These are phyloP conservation scores for Cystofilobasidium bisporidii DNA, from an alignment of 768 basidiomycete genomes.

Conservation along the genomic window DNA sequence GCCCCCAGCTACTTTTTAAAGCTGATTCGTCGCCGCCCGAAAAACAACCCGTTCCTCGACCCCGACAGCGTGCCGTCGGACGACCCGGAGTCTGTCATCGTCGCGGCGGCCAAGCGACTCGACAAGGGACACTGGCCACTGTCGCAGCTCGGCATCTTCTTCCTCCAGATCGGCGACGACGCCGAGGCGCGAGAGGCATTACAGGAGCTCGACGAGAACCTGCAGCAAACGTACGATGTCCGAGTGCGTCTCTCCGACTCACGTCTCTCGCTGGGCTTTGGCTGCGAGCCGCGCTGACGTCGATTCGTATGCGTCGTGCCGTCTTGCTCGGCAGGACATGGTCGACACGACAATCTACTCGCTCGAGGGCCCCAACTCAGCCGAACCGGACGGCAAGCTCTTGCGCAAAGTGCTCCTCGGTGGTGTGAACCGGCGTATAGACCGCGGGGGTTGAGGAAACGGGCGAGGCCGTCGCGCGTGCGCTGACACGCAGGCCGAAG, in stretches of 20 bases:
- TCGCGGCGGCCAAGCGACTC: conserved; percentile 7
- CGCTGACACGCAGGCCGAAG: too few species aligned
- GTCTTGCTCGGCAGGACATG: neutral
- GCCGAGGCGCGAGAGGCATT: conserved; percentile 16
- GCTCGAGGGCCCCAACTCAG: neutral
- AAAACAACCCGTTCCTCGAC: conserved; percentile 19
- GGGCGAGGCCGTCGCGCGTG: too few species aligned
- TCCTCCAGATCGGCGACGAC: conserved; percentile 20
- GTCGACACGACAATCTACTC: conserved; percentile 12
- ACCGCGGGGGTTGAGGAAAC: conserved; percentile 5
- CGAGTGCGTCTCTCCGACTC: neutral
- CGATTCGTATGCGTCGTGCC: too few species aligned
- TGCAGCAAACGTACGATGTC: conserved; percentile 2
- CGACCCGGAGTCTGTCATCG: conserved; percentile 15
- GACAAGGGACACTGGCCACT: conserved; percentile 12
- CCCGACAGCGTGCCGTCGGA: conserved; percentile 5
- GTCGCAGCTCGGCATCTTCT: conserved; percentile 18
- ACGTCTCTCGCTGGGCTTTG: too few species aligned
- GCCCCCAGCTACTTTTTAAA: neutral
- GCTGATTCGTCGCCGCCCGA: neutral
- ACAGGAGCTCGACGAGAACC: conserved; percentile 18
- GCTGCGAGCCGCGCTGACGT: too few species aligned
- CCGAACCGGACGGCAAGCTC: conserved; percentile 16
- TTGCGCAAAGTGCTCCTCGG: conserved; percentile 20
- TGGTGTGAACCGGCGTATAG: conserved; percentile 8